These are phyloP conservation scores for Daldinia eschscholtzii DNA, from an alignment of 2,329 filamentous ascomycete genomes.

Conservation along the genomic window DNA sequence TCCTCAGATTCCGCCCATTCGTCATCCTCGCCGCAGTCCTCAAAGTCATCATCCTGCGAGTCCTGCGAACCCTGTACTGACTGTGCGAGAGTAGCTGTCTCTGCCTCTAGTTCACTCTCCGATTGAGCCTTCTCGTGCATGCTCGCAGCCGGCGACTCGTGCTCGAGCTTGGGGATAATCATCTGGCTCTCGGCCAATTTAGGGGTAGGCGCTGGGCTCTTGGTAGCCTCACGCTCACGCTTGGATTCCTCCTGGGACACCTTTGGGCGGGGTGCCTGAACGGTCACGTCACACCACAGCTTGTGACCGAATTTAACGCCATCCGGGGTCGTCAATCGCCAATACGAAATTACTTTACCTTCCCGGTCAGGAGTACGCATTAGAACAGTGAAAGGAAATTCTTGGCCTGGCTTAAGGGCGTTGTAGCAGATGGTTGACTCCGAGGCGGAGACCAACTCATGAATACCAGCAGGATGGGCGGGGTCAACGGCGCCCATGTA, in stretches of 20 bases:
- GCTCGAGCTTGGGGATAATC: conserved; percentile 97
- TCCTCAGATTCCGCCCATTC: conserved; percentile 74
- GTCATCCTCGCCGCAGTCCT: conserved; percentile 67
- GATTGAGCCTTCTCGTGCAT: conserved; percentile 75
- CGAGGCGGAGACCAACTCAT: conserved; percentile 80
- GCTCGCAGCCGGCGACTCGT: conserved; percentile 88
- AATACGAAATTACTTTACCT: conserved; percentile 92
- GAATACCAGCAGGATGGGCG: conserved; percentile 80
- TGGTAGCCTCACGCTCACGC: conserved; percentile 42
- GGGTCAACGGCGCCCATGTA: conserved; percentile 95
- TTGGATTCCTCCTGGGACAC: conserved; percentile 59
- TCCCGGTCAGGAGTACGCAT: conserved; percentile 83
- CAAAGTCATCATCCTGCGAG: conserved; percentile 61
- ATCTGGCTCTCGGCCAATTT: conserved; percentile 72
- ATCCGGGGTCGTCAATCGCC: conserved; percentile 87
- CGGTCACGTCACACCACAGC: conserved; percentile 92
- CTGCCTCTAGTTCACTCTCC: conserved; percentile 64
- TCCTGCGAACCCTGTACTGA: conserved; percentile 40
- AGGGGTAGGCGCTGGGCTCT: conserved; percentile 25
- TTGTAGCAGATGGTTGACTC: conserved; percentile 83
- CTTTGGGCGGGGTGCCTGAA: conserved; percentile 73
- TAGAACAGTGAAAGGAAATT: conserved; percentile 83
- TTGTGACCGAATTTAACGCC: conserved; percentile 91
- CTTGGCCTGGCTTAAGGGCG: conserved; percentile 78
- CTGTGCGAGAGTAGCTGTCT: conserved; percentile 53